Evolutionary conservation across 805 yeast species (phyloP), one percentile per base, ranked within the genome.

Genomic region (Lipomyces sp.): DNA sequence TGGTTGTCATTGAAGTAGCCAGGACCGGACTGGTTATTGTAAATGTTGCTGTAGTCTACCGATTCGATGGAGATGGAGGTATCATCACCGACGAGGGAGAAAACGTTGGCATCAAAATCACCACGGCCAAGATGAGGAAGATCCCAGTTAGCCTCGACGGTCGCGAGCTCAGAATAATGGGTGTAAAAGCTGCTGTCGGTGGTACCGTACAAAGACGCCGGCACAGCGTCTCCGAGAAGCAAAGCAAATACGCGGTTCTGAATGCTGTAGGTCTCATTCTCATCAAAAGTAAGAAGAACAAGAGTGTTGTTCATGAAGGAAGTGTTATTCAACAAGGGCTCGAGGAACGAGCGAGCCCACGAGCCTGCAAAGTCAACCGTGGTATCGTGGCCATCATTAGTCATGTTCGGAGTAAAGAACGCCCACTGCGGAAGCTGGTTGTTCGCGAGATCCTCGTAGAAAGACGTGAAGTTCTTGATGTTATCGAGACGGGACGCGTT

Each of bases 321-420:
- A 26, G 65, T 62, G 68, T 75, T 74, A 55, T 65, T 56, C 61
- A 74, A 64, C 57, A 74, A 62, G 39, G 79, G 79, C 47, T 63
- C 66, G 48, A 77, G 61, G 70, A 75, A 76, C 49, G 64, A 54
- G 48, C 70, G 70, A 33, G 75, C 60, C 81, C 81, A 77, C 45
- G 58, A 51, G 35, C 77, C 76, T 21, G 80, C 73, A 43, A 71
- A 68, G 47, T 68, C 70, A 47, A 77, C 71, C 59, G 70, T 74
- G 37, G 75, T 58, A 64, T 74, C 78, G 55, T 77, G 78, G 40
- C 79, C 81, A 62, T 77, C 80, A 65, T 75, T 69, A 51, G 77
- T 67, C 75, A 75, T 72, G 68, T 77, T 76, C 50, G 81, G 81
- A 38, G 80, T 77, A 63, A 77, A 70, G 68, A 76, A 70, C 55